These are phyloP conservation scores for Blastobotrys niveus DNA, from an alignment of 1,139 yeast species.

Conservation along the genomic window DNA sequence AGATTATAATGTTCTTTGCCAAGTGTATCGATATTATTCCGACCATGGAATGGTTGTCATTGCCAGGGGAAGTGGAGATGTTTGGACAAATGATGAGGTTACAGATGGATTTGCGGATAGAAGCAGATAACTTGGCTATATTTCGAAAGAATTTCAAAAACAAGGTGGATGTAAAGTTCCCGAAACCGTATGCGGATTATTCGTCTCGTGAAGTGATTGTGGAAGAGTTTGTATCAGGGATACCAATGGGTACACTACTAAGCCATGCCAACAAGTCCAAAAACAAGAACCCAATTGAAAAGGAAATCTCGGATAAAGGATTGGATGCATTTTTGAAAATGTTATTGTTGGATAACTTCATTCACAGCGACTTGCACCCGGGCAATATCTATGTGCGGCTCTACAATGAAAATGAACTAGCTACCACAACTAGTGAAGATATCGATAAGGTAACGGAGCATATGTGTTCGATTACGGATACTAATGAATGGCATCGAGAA, in stretches of 20 bases:
- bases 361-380: constrained; percentile 94
- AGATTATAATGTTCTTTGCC: constrained; percentile 80
- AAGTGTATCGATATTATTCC: constrained; percentile 62
- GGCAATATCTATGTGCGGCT: constrained; percentile 88
- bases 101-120: constrained; percentile 85
- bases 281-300: constrained; percentile 44
- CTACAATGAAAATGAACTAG: constrained; percentile 31
- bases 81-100: constrained; percentile 79
- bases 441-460: constrained; percentile 23
- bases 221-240: constrained; percentile 78
- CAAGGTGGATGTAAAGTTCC: constrained; percentile 64
- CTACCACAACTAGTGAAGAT: constrained; percentile 18
- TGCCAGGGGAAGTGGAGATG: constrained; percentile 91
- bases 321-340: constrained; percentile 87
- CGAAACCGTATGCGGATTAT: constrained; percentile 62
- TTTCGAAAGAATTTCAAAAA: constrained; percentile 60
- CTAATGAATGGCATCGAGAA: constrained; percentile 47
- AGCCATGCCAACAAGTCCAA: constrained; percentile 34
- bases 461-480: constrained; percentile 38
- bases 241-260: constrained; percentile 70
- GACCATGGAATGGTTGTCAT: constrained; percentile 94
- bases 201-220: constrained; percentile 72
- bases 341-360: constrained; percentile 87
- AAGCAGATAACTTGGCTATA: constrained; percentile 68
- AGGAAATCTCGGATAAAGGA: constrained; percentile 78